Conservation (phyloP, 2,329 filamentous ascomycete species). For the Ceratocystis eucalypticola region DNA sequence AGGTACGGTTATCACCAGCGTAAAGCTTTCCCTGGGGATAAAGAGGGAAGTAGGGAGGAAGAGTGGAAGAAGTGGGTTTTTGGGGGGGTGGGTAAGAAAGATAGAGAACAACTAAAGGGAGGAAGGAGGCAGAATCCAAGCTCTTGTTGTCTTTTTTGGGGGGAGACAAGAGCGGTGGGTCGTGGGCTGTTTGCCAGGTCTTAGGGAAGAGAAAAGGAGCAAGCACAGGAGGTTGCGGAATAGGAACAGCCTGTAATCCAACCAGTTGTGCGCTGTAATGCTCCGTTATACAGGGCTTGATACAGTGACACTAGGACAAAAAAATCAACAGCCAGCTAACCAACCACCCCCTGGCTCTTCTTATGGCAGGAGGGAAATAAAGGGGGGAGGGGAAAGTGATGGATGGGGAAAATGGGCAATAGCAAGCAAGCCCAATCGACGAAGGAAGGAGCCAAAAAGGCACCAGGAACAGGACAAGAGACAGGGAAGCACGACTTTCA, state of each 20-base stretch:
- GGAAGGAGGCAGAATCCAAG: constrained; percentile 5
- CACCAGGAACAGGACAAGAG: constrained; percentile 16
- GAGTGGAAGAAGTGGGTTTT: constrained; percentile 7
- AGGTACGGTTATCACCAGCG: constrained; percentile 19
- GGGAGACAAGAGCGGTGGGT: not conserved
- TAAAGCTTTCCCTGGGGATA: constrained; percentile 15
- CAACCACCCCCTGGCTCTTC: constrained; percentile 8
- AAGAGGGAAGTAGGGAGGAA: constrained; percentile 12
- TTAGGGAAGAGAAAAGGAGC: constrained; percentile 8
- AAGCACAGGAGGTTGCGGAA: not conserved
- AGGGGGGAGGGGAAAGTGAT: constrained; percentile 13
- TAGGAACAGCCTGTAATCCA: not conserved
- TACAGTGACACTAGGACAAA: not conserved
- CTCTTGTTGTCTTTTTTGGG: not conserved
- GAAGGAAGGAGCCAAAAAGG: constrained; percentile 17
- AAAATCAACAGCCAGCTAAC: not conserved
- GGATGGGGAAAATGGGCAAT: not conserved
- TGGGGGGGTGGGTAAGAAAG: not conserved
- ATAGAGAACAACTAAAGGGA: not conserved
- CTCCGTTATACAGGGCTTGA: not conserved
- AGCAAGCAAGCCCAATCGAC: constrained; percentile 11
- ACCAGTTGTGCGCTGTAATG: not conserved
- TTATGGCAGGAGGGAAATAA: constrained; percentile 17
- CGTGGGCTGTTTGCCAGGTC: not conserved
- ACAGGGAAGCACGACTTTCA: constrained; percentile 14